A percentile compares a stretch with the other conserved stretches of the same genome.
These are phyloP conservation scores for Nymphaea thermarum DNA, from an alignment of 164 flowering plant species.

Conservation along the genomic window DNA sequence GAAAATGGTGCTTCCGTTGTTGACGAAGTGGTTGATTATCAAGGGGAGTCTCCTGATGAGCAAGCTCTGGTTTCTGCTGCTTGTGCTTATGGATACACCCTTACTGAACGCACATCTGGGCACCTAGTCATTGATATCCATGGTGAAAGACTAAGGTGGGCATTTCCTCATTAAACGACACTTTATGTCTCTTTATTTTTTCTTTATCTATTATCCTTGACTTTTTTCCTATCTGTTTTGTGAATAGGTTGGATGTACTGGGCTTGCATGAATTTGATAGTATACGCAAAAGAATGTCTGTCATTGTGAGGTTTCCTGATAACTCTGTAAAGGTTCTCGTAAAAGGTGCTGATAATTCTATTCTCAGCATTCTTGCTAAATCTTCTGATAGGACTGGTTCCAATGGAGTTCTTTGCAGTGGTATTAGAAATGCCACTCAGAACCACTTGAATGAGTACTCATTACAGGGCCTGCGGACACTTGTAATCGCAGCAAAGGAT, in stretches of 20 bases:
- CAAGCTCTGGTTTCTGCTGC: conserved; percentile 92
- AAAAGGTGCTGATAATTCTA: conserved; percentile 87
- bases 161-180: not conserved
- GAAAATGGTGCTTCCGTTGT: conserved; percentile 15
- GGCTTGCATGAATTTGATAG: conserved; percentile 69
- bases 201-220: not conserved
- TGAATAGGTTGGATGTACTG: conserved; percentile 27
- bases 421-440: conserved; percentile 33
- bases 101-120: conserved; percentile 92
- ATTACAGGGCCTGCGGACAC: conserved; percentile 75
- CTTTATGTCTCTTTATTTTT: not conserved
- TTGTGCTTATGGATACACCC: conserved; percentile 90
- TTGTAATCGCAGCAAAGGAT: conserved; percentile 70
- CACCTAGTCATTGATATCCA: conserved; percentile 72
- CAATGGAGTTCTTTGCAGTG: conserved; percentile 3
- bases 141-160: conserved; percentile 75
- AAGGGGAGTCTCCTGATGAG: conserved; percentile 98
- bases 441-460: conserved; percentile 65
- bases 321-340: conserved; percentile 72
- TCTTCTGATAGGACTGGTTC: conserved; percentile 16
- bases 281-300: conserved; percentile 90
- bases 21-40: conserved; percentile 44
- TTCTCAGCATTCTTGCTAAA: conserved; percentile 49
- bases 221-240: not conserved
- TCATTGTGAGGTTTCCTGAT: conserved; percentile 70